Percentiles rank a stretch among this genome's conserved stretches.
Evolutionary conservation across 2,329 filamentous ascomycete species (phyloP).

Genomic region (Colletotrichum nymphaeae): DNA sequence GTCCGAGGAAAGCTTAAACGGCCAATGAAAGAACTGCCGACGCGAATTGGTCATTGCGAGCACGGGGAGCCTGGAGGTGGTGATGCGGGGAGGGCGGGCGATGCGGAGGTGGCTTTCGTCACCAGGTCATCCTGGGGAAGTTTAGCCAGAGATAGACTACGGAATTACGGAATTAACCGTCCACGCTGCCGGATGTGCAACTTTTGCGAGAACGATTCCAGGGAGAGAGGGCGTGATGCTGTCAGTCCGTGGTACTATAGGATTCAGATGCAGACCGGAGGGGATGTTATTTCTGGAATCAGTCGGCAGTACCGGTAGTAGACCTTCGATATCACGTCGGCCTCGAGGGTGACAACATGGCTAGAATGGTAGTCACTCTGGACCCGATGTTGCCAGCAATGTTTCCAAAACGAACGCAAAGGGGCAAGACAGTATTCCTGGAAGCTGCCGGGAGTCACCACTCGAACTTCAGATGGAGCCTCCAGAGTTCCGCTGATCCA

Average conservation of each 20-base stretch:
- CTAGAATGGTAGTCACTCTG: no score
- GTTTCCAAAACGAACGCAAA: neutral
- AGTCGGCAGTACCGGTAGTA: neutral
- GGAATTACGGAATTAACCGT: neutral
- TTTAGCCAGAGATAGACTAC: neutral
- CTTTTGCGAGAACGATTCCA: neutral
- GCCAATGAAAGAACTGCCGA: conserved; percentile 25
- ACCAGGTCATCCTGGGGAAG: conserved; percentile 4
- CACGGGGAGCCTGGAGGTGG: neutral
- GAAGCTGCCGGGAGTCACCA: neutral
- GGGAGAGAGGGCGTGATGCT: neutral
- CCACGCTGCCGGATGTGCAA: neutral
- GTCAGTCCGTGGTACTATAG: neutral
- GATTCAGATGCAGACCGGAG: neutral
- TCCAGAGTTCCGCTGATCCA: neutral
- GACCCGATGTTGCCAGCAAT: neutral
- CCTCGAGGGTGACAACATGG: neutral
- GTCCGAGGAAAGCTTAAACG: conserved; percentile 3
- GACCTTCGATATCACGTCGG: neutral
- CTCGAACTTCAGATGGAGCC: neutral
- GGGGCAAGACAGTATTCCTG: neutral
- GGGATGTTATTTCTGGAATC: neutral
- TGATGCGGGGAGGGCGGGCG: conserved; percentile 13
- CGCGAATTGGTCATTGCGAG: neutral
- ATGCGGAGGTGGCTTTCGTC: conserved; percentile 1